These are phyloP conservation scores for Selenicereus undatus DNA, from an alignment of 148 eudicot species.

Conservation along the genomic window DNA sequence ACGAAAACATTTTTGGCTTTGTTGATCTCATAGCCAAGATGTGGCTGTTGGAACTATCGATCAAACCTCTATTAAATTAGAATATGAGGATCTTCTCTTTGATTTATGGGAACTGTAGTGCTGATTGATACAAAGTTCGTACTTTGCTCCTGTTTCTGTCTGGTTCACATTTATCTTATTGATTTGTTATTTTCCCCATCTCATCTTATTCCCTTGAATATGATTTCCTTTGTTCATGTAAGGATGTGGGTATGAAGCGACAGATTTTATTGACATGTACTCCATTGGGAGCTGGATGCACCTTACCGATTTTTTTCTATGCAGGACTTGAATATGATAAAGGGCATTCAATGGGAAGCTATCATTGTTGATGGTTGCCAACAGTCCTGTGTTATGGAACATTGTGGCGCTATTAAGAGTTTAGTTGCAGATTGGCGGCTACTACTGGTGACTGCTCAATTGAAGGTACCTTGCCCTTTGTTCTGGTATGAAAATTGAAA, in stretches of 20 bases:
- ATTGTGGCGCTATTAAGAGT: slow-evolving; percentile 41
- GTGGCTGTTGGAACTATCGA: background rate
- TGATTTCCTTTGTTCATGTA: background rate
- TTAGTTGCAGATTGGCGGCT: slow-evolving; percentile 42
- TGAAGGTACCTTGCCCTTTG: slow-evolving; percentile 39
- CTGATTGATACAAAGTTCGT: background rate
- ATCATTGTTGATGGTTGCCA: slow-evolving; percentile 62
- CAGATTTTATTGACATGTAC: slow-evolving; percentile 7
- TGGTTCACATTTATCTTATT: background rate
- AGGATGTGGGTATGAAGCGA: background rate
- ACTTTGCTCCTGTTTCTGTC: background rate
- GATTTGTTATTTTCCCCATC: background rate
- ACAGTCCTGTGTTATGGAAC: slow-evolving; percentile 27
- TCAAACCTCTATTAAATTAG: background rate
- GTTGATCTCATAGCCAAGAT: background rate
- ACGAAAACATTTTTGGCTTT: background rate
- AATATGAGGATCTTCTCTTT: background rate
- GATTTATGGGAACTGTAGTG: background rate
- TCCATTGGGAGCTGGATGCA: background rate
- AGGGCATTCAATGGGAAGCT: slow-evolving; percentile 60
- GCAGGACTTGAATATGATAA: slow-evolving; percentile 52
- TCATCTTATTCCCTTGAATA: background rate
- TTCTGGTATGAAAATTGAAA: background rate
- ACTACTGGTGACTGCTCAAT: slow-evolving; percentile 47
- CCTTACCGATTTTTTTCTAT: slow-evolving; percentile 19